Evolutionary conservation across 1,284 basidiomycete genomes (phyloP), one percentile per base, ranked within the genome.

Genomic region (Ganoderma sinense): DNA sequence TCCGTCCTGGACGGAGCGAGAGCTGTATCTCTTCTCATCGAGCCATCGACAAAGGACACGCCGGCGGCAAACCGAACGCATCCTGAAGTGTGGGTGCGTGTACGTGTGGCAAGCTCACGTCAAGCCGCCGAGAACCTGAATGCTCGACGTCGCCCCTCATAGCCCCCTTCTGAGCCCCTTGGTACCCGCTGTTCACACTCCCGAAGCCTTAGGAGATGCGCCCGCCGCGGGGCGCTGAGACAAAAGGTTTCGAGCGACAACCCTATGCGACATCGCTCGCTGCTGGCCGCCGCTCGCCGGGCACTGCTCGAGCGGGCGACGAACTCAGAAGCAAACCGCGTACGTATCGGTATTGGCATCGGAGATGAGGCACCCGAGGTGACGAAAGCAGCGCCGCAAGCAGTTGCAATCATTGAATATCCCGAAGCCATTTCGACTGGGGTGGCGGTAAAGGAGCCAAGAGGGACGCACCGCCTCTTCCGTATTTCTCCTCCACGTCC

Each of bases 341-440:
- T 51, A 23, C 10, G 23, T 4, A 51, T 51, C 23, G 48, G 48
- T 13, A 51, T 23, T 13, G 23, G 48, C 11, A 51, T 51, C 23
- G 48, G 48, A 26, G 23, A 26, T 51, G 48, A 51, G 23, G 48
- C 48, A 26, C 48, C 23, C 48, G 48, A 56, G 29, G 29, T 56
- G 53, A 56, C 53, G 31, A 39, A 41, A 33, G 45, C 71, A 66
- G 56, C 64, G 68, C 66, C 68, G 62, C 68, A 13, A 33, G 60
- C 29, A 18, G 63, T 41, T n/a, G 36, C 66, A 40, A 72, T 72
- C 71, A 72, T n/a, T 69, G 68, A 59, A 72, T 67, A 69, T 72
- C 63, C 64, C 39, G 68, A 64, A 64, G 63, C 71, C 68, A 69
- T 56, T 72, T 72, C 68, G 71, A 68, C 64, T 69, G 20, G 26